Evolutionary conservation across 1,139 yeast genomes (phyloP).

Genomic region (Hansenula anomala): DNA sequence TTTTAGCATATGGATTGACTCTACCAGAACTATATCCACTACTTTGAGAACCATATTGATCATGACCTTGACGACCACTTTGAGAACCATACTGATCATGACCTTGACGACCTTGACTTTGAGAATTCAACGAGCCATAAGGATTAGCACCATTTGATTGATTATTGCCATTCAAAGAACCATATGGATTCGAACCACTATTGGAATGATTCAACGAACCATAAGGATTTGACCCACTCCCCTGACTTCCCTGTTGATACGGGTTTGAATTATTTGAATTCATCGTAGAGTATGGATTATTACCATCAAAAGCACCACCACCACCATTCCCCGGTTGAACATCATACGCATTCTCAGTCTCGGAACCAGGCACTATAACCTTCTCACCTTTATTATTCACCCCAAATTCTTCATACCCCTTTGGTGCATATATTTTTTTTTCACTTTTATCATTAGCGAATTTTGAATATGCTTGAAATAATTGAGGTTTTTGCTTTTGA

Average conservation of each 20-base stretch:
- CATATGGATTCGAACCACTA: constrained; percentile 1
- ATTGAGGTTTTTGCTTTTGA: constrained; percentile 38
- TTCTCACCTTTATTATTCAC: constrained; percentile 8
- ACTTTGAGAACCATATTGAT: neutral
- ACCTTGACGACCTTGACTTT: too few relatives aligned
- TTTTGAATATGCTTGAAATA: constrained; percentile 59
- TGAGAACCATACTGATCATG: too few relatives aligned
- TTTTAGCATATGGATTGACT: constrained; percentile 1
- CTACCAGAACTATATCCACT: neutral
- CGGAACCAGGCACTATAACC: neutral
- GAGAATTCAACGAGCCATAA: neutral
- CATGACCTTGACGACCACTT: neutral
- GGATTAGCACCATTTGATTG: neutral
- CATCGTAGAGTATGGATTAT: too few relatives aligned
- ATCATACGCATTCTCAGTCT: too few relatives aligned
- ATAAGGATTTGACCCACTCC: neutral
- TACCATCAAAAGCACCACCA: too few relatives aligned
- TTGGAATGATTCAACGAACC: neutral
- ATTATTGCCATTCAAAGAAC: too few relatives aligned
- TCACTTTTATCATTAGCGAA: constrained; percentile 21
- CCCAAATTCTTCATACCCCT: constrained; percentile 33
- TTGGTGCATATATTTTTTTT: constrained; percentile 38
- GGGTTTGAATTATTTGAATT: neutral
- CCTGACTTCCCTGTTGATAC: neutral
- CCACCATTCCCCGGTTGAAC: too few relatives aligned